These are phyloP conservation scores for Russula virescens DNA, from an alignment of 768 basidiomycete genomes.

Conservation along the genomic window DNA sequence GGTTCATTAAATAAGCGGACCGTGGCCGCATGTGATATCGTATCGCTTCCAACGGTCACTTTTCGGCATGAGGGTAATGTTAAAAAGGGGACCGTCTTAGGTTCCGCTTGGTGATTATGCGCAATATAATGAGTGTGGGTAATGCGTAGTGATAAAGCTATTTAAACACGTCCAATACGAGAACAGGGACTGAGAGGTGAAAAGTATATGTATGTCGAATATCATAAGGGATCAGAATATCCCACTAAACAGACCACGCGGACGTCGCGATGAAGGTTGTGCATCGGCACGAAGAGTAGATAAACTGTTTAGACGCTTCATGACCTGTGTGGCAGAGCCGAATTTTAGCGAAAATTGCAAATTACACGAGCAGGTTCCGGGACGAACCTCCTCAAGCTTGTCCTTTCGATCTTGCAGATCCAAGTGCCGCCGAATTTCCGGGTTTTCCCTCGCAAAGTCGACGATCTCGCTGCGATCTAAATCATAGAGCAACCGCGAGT, in stretches of 20 bases:
- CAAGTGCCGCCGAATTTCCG: conserved; percentile 75
- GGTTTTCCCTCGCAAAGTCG: conserved; percentile 94
- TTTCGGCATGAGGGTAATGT: background rate
- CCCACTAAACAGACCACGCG: conserved; percentile 72
- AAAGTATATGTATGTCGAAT: background rate
- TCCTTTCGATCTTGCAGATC: conserved; percentile 96
- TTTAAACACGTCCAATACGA: background rate
- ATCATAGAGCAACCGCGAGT: conserved; percentile 87
- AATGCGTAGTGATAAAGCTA: background rate
- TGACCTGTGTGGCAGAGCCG: conserved; percentile 58
- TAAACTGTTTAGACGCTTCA: conserved; percentile 91
- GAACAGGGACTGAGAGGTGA: conserved; percentile 2
- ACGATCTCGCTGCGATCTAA: conserved; percentile 87
- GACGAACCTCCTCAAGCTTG: conserved; percentile 82
- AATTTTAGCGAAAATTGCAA: too few species aligned
- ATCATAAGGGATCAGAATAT: conserved; percentile 47
- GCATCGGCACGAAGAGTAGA: conserved; percentile 83
- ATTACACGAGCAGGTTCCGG: too few species aligned
- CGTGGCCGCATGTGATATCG: background rate
- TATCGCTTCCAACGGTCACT: background rate
- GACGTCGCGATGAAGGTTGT: conserved; percentile 64
- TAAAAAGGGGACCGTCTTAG: background rate
- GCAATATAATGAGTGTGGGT: conserved; percentile 11
- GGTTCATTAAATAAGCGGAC: background rate
- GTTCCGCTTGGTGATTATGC: background rate